Conservation (phyloP, 306 rosid species). For the Quercus bicolor region DNA sequence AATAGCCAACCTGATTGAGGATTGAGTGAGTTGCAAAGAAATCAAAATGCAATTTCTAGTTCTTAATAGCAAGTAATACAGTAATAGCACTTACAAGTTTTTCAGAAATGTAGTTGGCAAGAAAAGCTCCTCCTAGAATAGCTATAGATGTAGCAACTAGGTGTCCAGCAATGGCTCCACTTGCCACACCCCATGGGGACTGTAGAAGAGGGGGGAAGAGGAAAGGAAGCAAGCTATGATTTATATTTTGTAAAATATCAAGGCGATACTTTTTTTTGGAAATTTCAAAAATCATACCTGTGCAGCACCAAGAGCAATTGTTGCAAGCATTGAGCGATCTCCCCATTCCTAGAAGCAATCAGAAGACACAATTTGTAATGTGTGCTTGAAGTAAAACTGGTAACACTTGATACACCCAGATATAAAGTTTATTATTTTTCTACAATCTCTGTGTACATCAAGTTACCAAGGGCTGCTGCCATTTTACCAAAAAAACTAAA, state of each 20-base stretch:
- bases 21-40: constrained; percentile 16
- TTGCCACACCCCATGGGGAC: constrained; percentile 99
- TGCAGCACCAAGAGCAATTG: constrained; percentile 93
- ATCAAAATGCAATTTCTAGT: constrained; percentile 1
- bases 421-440: background rate
- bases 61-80: background rate
- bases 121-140: constrained; percentile 86
- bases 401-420: background rate
- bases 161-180: constrained; percentile 94
- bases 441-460: background rate
- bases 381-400: constrained; percentile 6
- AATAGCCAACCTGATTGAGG: constrained; percentile 77
- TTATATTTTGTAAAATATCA: background rate
- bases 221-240: constrained; percentile 10
- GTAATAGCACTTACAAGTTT: constrained; percentile 60
- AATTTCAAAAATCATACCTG: constrained; percentile 56
- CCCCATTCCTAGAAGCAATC: constrained; percentile 91
- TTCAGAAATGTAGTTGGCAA: constrained; percentile 92
- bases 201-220: constrained; percentile 18
- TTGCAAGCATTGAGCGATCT: constrained; percentile 98
- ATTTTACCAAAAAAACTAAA: background rate
- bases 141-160: constrained; percentile 74
- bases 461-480: background rate
- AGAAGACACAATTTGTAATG: constrained; percentile 12
- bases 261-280: background rate